A percentile compares a stretch with the other conserved stretches of the same genome.
Evolutionary conservation across 495 filamentous ascomycete genomes (phyloP).

Genomic region (Pseudevernia furfuracea): DNA sequence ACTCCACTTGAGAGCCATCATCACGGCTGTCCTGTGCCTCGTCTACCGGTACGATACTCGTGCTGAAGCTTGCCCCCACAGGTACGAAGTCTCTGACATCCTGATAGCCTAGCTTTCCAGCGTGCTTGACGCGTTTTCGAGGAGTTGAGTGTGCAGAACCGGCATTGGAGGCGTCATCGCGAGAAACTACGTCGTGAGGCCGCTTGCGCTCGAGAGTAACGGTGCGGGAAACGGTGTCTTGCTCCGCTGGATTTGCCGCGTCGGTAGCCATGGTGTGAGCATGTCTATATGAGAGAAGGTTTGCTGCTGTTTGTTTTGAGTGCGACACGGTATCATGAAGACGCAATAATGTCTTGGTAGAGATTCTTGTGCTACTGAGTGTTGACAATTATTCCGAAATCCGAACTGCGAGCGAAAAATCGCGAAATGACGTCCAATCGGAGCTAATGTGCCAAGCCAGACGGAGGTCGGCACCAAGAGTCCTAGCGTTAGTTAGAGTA

Average conservation of each 20-base stretch:
- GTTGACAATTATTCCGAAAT: not conserved
- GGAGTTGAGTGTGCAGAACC: slow-evolving; percentile 15
- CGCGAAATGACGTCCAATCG: slow-evolving; percentile 16
- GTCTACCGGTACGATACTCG: slow-evolving; percentile 4
- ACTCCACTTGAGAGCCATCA: not conserved
- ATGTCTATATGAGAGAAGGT: not conserved
- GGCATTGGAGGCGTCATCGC: not conserved
- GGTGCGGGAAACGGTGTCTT: slow-evolving; percentile 15
- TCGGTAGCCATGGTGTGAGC: slow-evolving; percentile 1
- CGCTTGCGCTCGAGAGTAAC: slow-evolving; percentile 16
- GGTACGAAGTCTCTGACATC: slow-evolving; percentile 16
- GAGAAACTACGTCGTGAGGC: not conserved
- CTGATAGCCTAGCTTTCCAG: slow-evolving; percentile 5
- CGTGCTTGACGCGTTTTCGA: slow-evolving; percentile 13
- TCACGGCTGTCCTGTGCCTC: not conserved
- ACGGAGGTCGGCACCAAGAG: too few species aligned
- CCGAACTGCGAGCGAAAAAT: not conserved
- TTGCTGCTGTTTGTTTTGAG: not conserved
- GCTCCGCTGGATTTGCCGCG: not conserved
- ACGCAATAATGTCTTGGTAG: not conserved
- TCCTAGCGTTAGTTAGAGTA: too few species aligned
- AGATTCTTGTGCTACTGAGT: not conserved
- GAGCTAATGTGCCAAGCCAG: not conserved
- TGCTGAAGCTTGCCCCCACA: slow-evolving; percentile 14
- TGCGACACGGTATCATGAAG: not conserved